phyloP scores from a whole-genome alignment of 768 basidiomycete genomes.

The Psilocybe cubensis region DNA sequence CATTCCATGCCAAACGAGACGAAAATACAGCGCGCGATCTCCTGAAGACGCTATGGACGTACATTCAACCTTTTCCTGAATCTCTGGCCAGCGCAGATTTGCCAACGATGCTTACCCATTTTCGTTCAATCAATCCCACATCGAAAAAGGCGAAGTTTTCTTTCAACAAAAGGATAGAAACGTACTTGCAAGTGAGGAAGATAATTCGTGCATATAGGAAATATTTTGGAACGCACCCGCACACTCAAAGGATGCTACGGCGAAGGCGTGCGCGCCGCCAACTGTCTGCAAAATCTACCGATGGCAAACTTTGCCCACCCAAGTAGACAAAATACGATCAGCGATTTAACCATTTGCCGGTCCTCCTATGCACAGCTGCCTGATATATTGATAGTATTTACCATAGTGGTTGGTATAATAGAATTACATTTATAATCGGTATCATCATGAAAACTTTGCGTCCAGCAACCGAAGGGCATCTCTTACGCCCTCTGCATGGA shows the following conservation, averaged over 20 bases:
- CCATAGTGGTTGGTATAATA: not conserved
- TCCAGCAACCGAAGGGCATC: slow-evolving; percentile 80
- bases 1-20: slow-evolving; percentile 62
- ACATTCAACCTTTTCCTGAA: slow-evolving; percentile 62
- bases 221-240: slow-evolving; percentile 11
- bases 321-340: not conserved
- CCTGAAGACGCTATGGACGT: slow-evolving; percentile 66
- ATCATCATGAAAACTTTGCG: slow-evolving; percentile 49
- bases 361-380: not conserved
- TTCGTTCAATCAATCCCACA: slow-evolving; percentile 44
- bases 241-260: not conserved
- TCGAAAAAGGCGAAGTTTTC: slow-evolving; percentile 7
- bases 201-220: slow-evolving; percentile 17
- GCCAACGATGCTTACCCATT: slow-evolving; percentile 45
- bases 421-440: not conserved
- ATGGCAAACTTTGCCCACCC: no score
- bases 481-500: slow-evolving; percentile 71
- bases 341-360: no score
- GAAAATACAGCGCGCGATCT: slow-evolving; percentile 53
- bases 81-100: slow-evolving; percentile 48
- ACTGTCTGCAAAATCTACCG: no score
- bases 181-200: slow-evolving; percentile 16
- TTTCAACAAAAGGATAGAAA: slow-evolving; percentile 7
- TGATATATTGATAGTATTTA: not conserved
- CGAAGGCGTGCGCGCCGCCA: not conserved